Evolutionary conservation across 23 red algal species (phyloP).

Genomic region (Porphyridium purpureum): DNA sequence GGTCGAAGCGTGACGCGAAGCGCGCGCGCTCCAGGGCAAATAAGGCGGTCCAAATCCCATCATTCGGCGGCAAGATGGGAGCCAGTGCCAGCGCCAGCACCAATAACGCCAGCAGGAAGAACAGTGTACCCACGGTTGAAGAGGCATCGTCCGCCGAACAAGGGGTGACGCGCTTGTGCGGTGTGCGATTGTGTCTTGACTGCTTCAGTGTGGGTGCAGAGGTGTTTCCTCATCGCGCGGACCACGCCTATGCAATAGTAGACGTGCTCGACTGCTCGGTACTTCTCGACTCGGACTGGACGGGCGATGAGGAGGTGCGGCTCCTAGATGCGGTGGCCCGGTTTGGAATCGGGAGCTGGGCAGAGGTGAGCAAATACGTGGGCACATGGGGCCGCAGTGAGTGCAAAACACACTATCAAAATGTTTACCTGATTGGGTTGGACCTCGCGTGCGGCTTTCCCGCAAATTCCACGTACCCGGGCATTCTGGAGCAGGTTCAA

Average conservation of each 20-base stretch:
- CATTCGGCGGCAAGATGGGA: no score
- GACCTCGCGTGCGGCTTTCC: constrained; percentile 5
- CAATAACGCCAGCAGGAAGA: no score
- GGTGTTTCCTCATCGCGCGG: constrained; percentile 32
- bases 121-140: no score
- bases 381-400: constrained; percentile 8
- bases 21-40: no score
- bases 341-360: constrained; percentile 62
- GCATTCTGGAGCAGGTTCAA: no score
- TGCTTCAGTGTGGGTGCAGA: constrained; percentile 83
- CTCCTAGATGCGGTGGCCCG: constrained; percentile 35
- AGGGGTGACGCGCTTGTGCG: no score
- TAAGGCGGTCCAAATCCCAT: no score
- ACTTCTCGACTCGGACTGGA: constrained; percentile 51
- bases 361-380: constrained; percentile 44
- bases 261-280: constrained; percentile 1
- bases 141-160: no score
- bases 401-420: constrained; percentile 11
- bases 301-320: constrained; percentile 50
- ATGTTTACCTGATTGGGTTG: constrained; percentile 5
- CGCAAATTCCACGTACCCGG: neutral
- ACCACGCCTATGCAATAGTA: constrained; percentile 68
- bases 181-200: constrained; percentile 52
- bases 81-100: no score
- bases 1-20: no score